Conservation (phyloP, 73 alveolate genomes). For the Stentor coeruleus region DNA sequence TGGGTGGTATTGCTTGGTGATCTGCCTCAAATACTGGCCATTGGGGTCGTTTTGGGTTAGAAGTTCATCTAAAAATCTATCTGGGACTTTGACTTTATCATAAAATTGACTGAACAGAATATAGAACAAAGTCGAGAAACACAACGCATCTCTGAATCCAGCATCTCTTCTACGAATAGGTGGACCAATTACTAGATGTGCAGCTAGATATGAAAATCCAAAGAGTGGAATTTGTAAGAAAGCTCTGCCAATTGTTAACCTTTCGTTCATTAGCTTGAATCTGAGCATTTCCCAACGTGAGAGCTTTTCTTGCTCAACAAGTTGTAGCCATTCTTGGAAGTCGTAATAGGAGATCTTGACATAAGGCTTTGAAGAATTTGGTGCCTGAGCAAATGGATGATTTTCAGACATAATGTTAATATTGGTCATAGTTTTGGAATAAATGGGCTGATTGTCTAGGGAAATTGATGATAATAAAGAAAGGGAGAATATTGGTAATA, state of each 20-base stretch:
- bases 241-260: slow-evolving; percentile 10
- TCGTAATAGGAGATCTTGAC: slow-evolving; percentile 21
- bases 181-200: slow-evolving; percentile 26
- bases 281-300: slow-evolving; percentile 1
- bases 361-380: slow-evolving; percentile 4
- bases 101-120: background rate
- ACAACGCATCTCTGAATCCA: slow-evolving; percentile 22
- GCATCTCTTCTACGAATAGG: slow-evolving; percentile 25
- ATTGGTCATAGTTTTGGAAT: no score
- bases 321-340: slow-evolving; percentile 7
- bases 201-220: slow-evolving; percentile 14
- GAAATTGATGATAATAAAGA: no score
- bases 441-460: no score
- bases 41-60: slow-evolving; percentile 9
- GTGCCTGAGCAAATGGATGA: background rate
- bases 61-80: background rate
- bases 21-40: slow-evolving; percentile 10
- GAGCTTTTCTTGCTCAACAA: slow-evolving; percentile 9
- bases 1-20: slow-evolving; percentile 13
- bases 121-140: slow-evolving; percentile 7
- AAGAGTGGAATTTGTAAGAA: slow-evolving; percentile 19
- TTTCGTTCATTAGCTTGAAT: slow-evolving; percentile 23
- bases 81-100: background rate
- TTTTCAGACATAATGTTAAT: no score
- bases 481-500: no score